These are phyloP conservation scores for Boletus sensibilis DNA, from an alignment of 768 basidiomycete genomes.

Conservation along the genomic window DNA sequence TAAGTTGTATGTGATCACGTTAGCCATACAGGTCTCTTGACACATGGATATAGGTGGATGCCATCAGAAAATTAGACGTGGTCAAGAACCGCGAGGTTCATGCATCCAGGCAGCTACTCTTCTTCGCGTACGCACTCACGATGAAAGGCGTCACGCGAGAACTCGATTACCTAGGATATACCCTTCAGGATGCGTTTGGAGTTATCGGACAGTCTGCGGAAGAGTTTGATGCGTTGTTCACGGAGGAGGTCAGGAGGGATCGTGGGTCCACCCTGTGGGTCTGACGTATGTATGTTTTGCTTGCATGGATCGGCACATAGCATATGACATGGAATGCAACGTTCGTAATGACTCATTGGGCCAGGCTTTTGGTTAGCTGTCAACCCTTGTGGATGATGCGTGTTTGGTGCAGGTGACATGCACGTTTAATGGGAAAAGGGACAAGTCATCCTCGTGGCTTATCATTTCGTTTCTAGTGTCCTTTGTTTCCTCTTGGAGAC, in stretches of 20 bases:
- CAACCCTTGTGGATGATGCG: slow-evolving; percentile 9
- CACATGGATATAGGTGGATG: slow-evolving; percentile 56
- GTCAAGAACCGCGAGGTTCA: slow-evolving; percentile 82
- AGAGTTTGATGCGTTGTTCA: slow-evolving; percentile 82
- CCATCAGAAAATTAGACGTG: slow-evolving; percentile 81
- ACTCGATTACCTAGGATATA: slow-evolving; percentile 76
- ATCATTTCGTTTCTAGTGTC: background rate
- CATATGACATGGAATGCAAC: slow-evolving; percentile 4
- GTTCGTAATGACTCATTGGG: slow-evolving; percentile 1
- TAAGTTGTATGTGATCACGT: slow-evolving; percentile 32
- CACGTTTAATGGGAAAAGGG: slow-evolving; percentile 7
- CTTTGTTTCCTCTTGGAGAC: background rate
- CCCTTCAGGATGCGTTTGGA: slow-evolving; percentile 87
- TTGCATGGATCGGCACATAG: background rate
- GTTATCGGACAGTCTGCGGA: slow-evolving; percentile 81
- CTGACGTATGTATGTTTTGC: slow-evolving; percentile 2
- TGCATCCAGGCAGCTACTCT: slow-evolving; percentile 82
- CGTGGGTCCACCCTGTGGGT: slow-evolving; percentile 11
- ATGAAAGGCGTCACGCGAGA: slow-evolving; percentile 94
- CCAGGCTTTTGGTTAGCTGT: background rate
- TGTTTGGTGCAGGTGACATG: slow-evolving; percentile 1
- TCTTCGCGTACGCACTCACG: slow-evolving; percentile 90
- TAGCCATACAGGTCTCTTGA: background rate
- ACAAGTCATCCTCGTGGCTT: slow-evolving; percentile 9
- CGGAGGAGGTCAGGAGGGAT: slow-evolving; percentile 13